Evolutionary conservation across 140 eudicot genomes (phyloP), one percentile per base, ranked within the genome.

Genomic region (Flaveria floridana): DNA sequence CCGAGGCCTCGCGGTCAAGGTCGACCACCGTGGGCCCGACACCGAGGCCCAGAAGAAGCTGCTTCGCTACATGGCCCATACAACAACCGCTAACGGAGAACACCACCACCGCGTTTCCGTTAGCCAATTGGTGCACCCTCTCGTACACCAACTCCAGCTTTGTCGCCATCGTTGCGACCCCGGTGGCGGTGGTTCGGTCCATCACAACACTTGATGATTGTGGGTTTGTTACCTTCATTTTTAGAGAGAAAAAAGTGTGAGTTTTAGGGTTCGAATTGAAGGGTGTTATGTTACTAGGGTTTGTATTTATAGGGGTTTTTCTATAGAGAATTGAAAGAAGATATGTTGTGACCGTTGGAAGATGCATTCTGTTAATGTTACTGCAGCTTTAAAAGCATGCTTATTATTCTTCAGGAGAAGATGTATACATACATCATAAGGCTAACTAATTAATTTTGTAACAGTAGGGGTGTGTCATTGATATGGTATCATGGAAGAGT

Each of bases 21-120:
- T 90, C 95, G 6, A 86, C 86, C 23, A 90, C 74, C 26, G 88
- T 82, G 1, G 96, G 91, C 3, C 84, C 91, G 4, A 90, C 96
- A 0, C 96, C 96, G 0, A 90, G 86, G 15, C 96, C 89, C 44
- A 87, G 71, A 16, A 90, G 91, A 18, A 90, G 89, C 72, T 84
- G 96, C 75, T 90, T 90, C 0, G 86, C 96, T 7, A 87, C 96
- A 73, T 90, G 96, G 47, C 96, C 88, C 96, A 90, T 90, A 68
- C 95, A 87, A 39, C 96, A 90, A 12, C 93, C 94, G 64, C 82
- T 80, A 14, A 80, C 48, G 14, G 88, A 78, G 69, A 90, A 87
- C 52, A 90, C 78, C 77, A 90, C 96, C 87, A 90, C 96, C 76
- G 96, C 94, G 53, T 88, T 90, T 0, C 85, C 81, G 14, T 77